Evolutionary conservation across 1,284 basidiomycete genomes (phyloP).

Genomic region (Rhodotorula sp.): DNA sequence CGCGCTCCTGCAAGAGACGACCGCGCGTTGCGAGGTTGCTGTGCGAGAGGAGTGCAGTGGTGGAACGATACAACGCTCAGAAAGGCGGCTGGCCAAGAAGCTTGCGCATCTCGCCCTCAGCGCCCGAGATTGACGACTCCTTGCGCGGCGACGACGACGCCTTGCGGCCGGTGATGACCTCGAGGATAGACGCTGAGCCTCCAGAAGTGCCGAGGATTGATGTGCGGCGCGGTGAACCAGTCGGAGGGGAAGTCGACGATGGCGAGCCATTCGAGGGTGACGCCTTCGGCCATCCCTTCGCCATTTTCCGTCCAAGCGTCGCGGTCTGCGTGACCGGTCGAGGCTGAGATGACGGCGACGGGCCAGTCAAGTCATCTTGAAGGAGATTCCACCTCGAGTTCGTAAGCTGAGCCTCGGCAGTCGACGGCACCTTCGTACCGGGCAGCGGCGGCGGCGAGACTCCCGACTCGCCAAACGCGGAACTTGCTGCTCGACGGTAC

Average conservation of each 20-base stretch:
- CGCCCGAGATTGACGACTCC: slow-evolving; percentile 4
- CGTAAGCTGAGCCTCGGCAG: slow-evolving; percentile 21
- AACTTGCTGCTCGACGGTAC: slow-evolving; percentile 9
- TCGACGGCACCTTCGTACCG: slow-evolving; percentile 18
- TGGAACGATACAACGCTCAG: not conserved
- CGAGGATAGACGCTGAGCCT: slow-evolving; percentile 20
- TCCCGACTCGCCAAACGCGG: not conserved
- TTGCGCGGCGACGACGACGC: slow-evolving; percentile 1
- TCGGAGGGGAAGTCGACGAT: not conserved
- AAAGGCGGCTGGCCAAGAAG: slow-evolving; percentile 28
- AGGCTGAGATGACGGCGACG: not conserved
- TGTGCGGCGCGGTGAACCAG: not conserved
- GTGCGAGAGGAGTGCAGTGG: not conserved
- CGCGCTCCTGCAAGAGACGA: not conserved
- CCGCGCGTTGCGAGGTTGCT: not conserved
- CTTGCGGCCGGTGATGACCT: slow-evolving; percentile 6
- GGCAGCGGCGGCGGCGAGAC: slow-evolving; percentile 2
- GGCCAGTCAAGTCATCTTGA: slow-evolving; percentile 9
- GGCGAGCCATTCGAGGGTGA: not conserved
- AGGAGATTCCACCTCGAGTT: slow-evolving; percentile 22
- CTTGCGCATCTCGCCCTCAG: slow-evolving; percentile 29
- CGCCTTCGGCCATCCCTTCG: not conserved
- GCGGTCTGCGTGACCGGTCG: not conserved
- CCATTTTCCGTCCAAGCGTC: not conserved
- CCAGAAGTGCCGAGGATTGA: slow-evolving; percentile 2